These are phyloP conservation scores for Lactarius psammicola DNA, from an alignment of 768 basidiomycete genomes.

Conservation along the genomic window DNA sequence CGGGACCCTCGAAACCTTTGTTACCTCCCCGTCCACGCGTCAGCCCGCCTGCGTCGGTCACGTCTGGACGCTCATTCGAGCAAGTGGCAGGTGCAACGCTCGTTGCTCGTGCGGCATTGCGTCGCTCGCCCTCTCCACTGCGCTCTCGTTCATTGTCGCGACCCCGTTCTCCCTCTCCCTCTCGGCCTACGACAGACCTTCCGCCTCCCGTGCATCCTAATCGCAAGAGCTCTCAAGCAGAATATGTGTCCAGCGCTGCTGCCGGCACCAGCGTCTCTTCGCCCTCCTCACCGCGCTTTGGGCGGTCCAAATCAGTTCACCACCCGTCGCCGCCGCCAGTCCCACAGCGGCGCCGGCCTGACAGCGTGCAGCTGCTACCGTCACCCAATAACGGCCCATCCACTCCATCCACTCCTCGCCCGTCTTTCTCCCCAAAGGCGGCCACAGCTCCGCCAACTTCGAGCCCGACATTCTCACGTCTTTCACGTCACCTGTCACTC, in stretches of 20 bases:
- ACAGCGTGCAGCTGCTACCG: slow-evolving; percentile 54
- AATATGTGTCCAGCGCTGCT: slow-evolving; percentile 17
- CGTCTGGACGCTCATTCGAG: slow-evolving; percentile 41
- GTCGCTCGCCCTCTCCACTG: slow-evolving; percentile 19
- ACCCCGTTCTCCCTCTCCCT: slow-evolving; percentile 31
- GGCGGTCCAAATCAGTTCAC: slow-evolving; percentile 57
- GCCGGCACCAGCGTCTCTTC: slow-evolving; percentile 15
- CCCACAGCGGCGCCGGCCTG: slow-evolving; percentile 52
- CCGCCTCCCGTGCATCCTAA: slow-evolving; percentile 55
- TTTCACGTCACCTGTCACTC: slow-evolving; percentile 44
- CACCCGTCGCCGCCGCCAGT: slow-evolving; percentile 42
- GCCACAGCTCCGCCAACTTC: slow-evolving; percentile 19
- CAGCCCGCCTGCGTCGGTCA: slow-evolving; percentile 37
- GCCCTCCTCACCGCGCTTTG: slow-evolving; percentile 41
- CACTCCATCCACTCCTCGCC: background rate
- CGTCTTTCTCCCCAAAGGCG: slow-evolving; percentile 22
- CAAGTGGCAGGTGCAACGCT: slow-evolving; percentile 43
- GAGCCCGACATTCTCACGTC: slow-evolving; percentile 23
- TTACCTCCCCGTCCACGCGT: slow-evolving; percentile 40
- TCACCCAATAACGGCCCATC: slow-evolving; percentile 6
- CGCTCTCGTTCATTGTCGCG: slow-evolving; percentile 5
- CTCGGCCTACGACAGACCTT: slow-evolving; percentile 37
- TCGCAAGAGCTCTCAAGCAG: slow-evolving; percentile 38
- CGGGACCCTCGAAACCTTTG: slow-evolving; percentile 34
- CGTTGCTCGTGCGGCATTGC: background rate